Base-by-base conservation (phyloP, 495 filamentous ascomycete species). In the Podospora didyma region DNA sequence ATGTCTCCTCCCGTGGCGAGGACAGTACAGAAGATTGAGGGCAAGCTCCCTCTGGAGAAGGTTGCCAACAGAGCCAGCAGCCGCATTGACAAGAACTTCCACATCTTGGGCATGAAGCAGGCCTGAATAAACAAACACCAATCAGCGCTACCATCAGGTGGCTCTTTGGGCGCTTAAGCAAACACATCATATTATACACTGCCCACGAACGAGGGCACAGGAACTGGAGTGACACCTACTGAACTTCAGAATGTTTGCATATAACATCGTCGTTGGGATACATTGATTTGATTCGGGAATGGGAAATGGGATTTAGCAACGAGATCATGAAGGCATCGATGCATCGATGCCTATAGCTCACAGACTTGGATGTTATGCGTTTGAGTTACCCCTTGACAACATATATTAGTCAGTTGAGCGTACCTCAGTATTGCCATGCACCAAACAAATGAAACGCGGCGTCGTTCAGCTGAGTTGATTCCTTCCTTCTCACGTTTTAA, bases 41-140 rank as follows among this genome's bases (percentile, higher is more conserved):
- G 68, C 51, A 57, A 61, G 7, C 63, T 80, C 20, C 77, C 70
- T 1, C 69, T 79, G 1, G 75, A 79, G 64, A 73, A 63, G 65
- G 65, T 75, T 46, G 76, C 75, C 49, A 67, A 73, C 68, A 58
- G 57, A 53, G 64, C 71, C 50, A 72, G 77, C 51, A 55, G 57
- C 34, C 58, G 68, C 53, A 77, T 78, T 69, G 72, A 70, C 68
- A 66, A 58, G 60, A 66, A 62, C 48, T 62, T 78, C 28, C 69
- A 69, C 45, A 53, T 53, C 51, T 58, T 76, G 54, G 60, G 61
- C 28, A 34, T 58, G 49, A 61, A 55, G 54, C 56, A 53, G 6
- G n/a, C 21, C 28, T 24, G 44, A 58, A 20, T 47, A 46, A 57
- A 44, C 12, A 42, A 10, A 7, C 39, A 42, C 39, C n/a, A 7